phyloP scores from a whole-genome alignment of 805 yeast genomes.

The Blastobotrys americana region DNA sequence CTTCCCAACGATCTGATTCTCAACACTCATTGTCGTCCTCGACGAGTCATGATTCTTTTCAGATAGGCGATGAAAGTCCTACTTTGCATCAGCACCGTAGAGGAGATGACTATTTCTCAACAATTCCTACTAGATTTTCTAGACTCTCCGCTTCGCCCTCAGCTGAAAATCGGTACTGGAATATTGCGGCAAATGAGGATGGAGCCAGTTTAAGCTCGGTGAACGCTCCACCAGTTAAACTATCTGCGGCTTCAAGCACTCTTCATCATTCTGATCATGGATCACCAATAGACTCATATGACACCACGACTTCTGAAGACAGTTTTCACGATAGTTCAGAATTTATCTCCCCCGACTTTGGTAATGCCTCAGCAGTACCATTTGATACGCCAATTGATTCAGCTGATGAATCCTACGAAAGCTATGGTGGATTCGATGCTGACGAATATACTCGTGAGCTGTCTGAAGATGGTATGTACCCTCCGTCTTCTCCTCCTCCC shows the following conservation, averaged over 20 bases:
- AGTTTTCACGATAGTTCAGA: background rate
- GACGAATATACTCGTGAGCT: background rate
- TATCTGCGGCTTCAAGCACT: background rate
- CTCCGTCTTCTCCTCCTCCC: background rate
- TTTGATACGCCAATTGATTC: background rate
- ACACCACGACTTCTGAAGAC: too few relatives aligned
- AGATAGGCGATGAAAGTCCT: too few relatives aligned
- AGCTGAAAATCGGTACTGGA: background rate
- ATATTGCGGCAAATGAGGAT: background rate
- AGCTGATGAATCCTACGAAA: background rate
- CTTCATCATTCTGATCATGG: background rate
- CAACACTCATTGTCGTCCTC: too few relatives aligned
- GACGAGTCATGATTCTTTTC: too few relatives aligned
- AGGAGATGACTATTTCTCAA: too few relatives aligned
- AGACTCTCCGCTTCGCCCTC: background rate
- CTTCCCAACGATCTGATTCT: too few relatives aligned
- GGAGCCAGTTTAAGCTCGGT: background rate
- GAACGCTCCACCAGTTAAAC: background rate
- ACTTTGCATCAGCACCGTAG: too few relatives aligned
- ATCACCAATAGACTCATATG: too few relatives aligned
- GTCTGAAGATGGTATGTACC: background rate
- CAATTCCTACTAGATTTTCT: background rate
- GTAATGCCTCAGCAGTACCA: background rate
- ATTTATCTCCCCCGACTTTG: background rate
- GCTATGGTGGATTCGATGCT: too few relatives aligned